Base-by-base conservation (phyloP, 179 eudicot genomes). In the Drosera spatulata region DNA sequence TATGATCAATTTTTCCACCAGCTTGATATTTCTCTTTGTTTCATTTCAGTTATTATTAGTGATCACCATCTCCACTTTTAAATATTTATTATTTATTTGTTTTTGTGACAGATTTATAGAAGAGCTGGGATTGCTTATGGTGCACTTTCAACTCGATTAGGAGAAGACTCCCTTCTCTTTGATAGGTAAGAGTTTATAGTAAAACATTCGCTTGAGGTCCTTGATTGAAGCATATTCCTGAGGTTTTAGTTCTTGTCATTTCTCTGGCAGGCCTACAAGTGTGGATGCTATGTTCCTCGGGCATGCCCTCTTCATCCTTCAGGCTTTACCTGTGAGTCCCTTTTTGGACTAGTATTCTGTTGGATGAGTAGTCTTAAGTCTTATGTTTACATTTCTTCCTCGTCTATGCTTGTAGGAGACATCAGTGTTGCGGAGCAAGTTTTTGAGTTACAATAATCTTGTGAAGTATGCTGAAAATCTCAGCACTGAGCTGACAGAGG, bases 231-330 rank as follows among this genome's bases (percentile, higher is more conserved):
- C 33, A 22, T 22, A 22, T 22, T 22, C 33, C 33, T 22, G 33
- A 22, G 33, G 33, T 22, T 10, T 8, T 50, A 10, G 13, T 10
- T 55, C 22, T 53, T 14, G 37, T 13, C 59, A 57, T 69, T 60
- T 22, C 44, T 72, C 41, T 9, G 60, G 70, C 80, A 91, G 96
- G 85, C 91, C 96, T 41, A 82, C 93, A 58, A 91, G 95, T 81
- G 78, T 91, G 87, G 98, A 91, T 78, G 98, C 98, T 41, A 52
- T 70, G 55, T 81, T 91, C 75, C 86, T 91, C 58, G 95, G 90
- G 59, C 96, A 91, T 75, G 81, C 76, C 41, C 86, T 91, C 55
- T 79, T 91, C 66, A 65, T 74, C 13, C 91, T 91, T 61, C 85
- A 84, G 62, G 95, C 88, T 43, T 69, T 91, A 59, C 91, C 96